Percentiles rank a stretch among this genome's conserved stretches.
Evolutionary conservation across 768 basidiomycete genomes (phyloP).

Genomic region (Hortiboletus campestris): DNA sequence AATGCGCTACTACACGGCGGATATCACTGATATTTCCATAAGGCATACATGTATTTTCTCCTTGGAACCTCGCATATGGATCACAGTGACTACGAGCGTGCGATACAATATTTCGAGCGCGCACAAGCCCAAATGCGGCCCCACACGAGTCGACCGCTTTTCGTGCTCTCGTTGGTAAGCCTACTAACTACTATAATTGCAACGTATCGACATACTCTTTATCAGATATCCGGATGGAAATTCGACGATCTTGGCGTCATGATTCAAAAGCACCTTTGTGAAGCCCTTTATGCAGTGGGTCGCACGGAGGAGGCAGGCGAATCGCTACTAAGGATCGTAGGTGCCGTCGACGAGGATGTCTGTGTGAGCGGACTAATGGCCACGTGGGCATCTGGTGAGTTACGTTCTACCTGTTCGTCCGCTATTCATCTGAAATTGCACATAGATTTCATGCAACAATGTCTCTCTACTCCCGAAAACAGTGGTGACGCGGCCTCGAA

Average conservation of each 20-base stretch:
- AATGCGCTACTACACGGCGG: too few relatives aligned
- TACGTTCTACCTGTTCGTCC: too few relatives aligned
- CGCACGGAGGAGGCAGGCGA: not conserved
- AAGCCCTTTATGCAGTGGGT: slow-evolving; percentile 1
- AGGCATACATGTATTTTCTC: slow-evolving; percentile 8
- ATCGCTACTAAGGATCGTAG: not conserved
- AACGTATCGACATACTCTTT: not conserved
- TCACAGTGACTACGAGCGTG: not conserved
- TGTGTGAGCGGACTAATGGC: not conserved
- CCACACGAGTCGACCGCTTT: not conserved
- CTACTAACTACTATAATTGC: not conserved
- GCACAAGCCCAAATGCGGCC: not conserved
- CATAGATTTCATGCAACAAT: not conserved
- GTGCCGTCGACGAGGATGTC: not conserved
- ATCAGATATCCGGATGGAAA: slow-evolving; percentile 6
- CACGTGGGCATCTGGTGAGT: not conserved
- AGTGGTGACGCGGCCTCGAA: not conserved
- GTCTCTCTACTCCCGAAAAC: not conserved
- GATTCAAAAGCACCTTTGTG: not conserved
- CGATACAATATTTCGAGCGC: not conserved
- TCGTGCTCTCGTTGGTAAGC: slow-evolving; percentile 11
- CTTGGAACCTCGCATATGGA: slow-evolving; percentile 2
- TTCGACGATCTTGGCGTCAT: not conserved
- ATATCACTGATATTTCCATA: not conserved
- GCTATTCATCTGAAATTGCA: not conserved